Evolutionary conservation across 2,329 filamentous ascomycete species (phyloP), one percentile per base, ranked within the genome.

Genomic region (Penicillium sp.): DNA sequence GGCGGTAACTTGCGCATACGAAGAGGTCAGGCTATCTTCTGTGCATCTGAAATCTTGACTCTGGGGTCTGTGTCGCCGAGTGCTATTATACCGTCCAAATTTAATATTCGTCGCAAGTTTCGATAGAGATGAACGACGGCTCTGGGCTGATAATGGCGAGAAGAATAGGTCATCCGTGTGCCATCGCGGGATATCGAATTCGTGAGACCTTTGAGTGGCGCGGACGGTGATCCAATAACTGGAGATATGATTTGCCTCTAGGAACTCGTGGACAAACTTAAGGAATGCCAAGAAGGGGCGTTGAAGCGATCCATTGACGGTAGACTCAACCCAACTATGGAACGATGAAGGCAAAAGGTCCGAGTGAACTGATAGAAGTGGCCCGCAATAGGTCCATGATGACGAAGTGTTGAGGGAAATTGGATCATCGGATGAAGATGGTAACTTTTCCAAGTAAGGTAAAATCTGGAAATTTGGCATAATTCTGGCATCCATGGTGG

Each of bases 81-180:
- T 12, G 3, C 26, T 4, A n/a, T 3, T 30, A 22, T 30, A 13
- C 17, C 20, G 26, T 23, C 18, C n/a, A 32, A 13, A 23, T 26
- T 30, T 27, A 27, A 38, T 23, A 17, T 23, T 20, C 10, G 15
- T 11, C 10, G 30, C 32, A 4, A 41, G 20, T 11, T 5, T 13
- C 25, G 11, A 27, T 11, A 27, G 4, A 5, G 10, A 27, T 5
- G 11, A 27, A 6, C 25, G 12, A n/a, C 25, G 25, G 11, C 25
- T 4, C 5, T 11, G 9, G 38, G 14, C 41, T 32, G 32, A 41
- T 41, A 42, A 66, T 22, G 48, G 45, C 2, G 45, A 42, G 35
- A 63, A 74, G 51, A 74, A 73, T 11, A 70, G 52, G 38, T 74
- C 70, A 43, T 74, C 71, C 0, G 68, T 68, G 41, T 74, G 71